Conservation (phyloP, 257 asterid genomes). For the Primulina eburnea region DNA sequence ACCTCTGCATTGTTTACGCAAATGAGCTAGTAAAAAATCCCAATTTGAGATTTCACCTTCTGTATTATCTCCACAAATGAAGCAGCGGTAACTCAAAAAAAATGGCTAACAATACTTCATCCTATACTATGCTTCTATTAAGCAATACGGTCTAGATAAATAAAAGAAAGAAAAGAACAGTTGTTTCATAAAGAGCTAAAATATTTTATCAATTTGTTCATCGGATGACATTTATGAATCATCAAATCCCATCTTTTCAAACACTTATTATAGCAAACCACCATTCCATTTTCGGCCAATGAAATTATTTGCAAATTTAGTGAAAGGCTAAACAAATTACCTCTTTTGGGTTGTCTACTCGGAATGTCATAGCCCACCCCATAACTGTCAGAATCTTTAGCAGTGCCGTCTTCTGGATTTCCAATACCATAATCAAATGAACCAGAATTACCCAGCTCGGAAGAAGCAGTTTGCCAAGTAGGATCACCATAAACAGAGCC, state of each 20-base stretch:
- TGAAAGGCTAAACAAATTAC: background rate
- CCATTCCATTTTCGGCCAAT: background rate
- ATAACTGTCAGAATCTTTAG: conserved; percentile 14
- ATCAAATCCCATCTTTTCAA: background rate
- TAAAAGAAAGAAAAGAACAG: background rate
- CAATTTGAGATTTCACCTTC: background rate
- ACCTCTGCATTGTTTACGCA: background rate
- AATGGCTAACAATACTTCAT: background rate
- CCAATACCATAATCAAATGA: conserved; percentile 19
- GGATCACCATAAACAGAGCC: conserved; percentile 19
- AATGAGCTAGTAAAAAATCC: background rate
- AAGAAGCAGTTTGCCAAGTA: conserved; percentile 17
- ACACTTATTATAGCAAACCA: too few species aligned
- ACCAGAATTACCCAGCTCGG: conserved; percentile 12
- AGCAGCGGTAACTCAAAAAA: background rate
- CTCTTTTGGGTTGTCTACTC: conserved; percentile 22
- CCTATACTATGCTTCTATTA: background rate
- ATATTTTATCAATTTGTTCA: background rate
- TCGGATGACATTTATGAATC: background rate
- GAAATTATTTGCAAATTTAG: background rate
- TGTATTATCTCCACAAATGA: background rate
- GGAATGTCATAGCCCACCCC: conserved; percentile 13
- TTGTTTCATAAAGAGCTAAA: background rate
- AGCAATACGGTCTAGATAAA: background rate
- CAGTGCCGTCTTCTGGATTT: conserved; percentile 1